Base-by-base conservation (phyloP, 108 stramenopile genomes). In the Craspedostauros australis region DNA sequence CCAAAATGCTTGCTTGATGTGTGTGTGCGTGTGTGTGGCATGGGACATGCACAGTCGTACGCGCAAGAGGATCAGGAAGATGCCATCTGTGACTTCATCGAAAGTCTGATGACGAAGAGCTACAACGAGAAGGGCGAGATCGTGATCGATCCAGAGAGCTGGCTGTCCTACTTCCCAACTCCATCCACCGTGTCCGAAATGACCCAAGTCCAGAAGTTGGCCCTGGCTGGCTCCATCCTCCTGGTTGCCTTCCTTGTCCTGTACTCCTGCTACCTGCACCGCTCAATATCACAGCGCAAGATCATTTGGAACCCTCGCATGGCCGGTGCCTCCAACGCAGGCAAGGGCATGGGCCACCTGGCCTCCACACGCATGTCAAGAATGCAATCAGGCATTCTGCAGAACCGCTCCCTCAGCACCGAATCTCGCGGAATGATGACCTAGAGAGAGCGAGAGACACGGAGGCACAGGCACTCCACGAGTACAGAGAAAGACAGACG, bases 101-200 rank as follows among this genome's bases (percentile, higher is more conserved):
- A 68, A 20, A 77, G 57, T 44, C 54, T 92, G 14, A 57, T 84
- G 19, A 68, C 64, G 32, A 82, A 84, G 23, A 72, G 66, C 21
- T 92, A 88, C 54, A 70, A 92, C 54, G 86, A 86, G 46, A 59
- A 65, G 43, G 90, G 90, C 4, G 68, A 79, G 19, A 72, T 88
- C 30, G 48, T 61, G 27, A 19, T 77, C 22, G 12, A 20, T 24
- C 26, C 21, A 2, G 38, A 39, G 39, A 27, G 22, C n/a, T 19
- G 47, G 46, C 37, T 56, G 46, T 34, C 20, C 23, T 60, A 54
- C 28, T 33, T 46, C 21, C 18, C 32, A 2, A 27, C 36, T 33
- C 15, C 33, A 15, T 37, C 16, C 16, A 29, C 25, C 4, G 50
- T 42, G 0, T n/a, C 28, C 3, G 46, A 48, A 29, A 33, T 51